Evolutionary conservation across 2,329 filamentous ascomycete genomes (phyloP), one percentile per base, ranked within the genome.

Genomic region (Myrmaecium sp.): DNA sequence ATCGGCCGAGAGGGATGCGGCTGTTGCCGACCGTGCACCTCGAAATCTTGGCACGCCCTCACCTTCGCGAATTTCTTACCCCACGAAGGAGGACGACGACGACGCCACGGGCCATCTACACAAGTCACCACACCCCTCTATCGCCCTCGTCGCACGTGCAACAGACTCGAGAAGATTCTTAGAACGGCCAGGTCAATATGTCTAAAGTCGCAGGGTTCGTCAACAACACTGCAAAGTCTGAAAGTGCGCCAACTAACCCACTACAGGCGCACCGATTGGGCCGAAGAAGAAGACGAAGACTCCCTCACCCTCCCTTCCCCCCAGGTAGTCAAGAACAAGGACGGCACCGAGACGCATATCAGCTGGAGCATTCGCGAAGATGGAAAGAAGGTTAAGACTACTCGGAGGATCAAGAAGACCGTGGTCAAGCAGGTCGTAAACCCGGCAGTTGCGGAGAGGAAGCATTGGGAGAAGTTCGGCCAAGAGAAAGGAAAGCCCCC

Each of bases 331-430:
- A 77, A 76, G 53, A 95, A 98, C 72, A 93, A 94, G 62, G 89
- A 98, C 56, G 89, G 91, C 52, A 93, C 82, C 45, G 93, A 94
- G 62, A 98, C 91, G 24, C 78, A 89, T 43, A 75, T 93, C 48
- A 80, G 79, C 36, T 92, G 81, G 64, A 70, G 74, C 45, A 73
- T 82, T 62, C 86, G 93, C 62, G 89, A 98, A 41, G 70, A 86
- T 36, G 80, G 80, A 57, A 84, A 91, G 56, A 92, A 92, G 58
- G 79, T 95, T 49, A 95, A 95, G 69, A 89, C 83, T 36, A 95
- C 84, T 34, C 84, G 89, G 52, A 81, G 84, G 44, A 86, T 95
- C 61, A 82, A 84, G 52, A 81, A 82, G 47, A 91, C 79, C 36
- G 75, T 84, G 41, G 73, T 92, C 57, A 84, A 82, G 56, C 82